Evolutionary conservation across 2,329 filamentous ascomycete genomes (phyloP), one percentile per base, ranked within the genome.

Genomic region (Amylocarpus encephaloides): DNA sequence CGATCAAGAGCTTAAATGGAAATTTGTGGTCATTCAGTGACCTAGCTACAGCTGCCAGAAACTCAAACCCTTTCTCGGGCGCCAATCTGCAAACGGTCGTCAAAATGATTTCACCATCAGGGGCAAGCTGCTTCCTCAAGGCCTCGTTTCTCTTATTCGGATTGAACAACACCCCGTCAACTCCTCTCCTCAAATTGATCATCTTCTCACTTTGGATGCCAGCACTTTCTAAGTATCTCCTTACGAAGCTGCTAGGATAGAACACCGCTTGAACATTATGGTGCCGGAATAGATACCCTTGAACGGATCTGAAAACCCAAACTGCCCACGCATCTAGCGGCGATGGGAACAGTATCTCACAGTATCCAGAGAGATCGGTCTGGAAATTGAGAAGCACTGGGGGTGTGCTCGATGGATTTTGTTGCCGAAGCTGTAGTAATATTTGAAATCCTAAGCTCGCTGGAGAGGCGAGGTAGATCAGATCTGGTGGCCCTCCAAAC

Each of bases 361-460:
- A 83, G 64, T 87, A 88, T 1, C 82, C 82, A 0, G 81, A 79
- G 9, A 88, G 69, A 62, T 87, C 83, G 1, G 83, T 88, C 65
- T 87, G 83, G 57, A 86, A 87, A 64, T 86, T 88, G 63, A 83
- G 77, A 39, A 86, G 71, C 1, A 85, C 70, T 2, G 78, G 78
- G 1, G 82, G 75, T 38, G 80, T 79, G 7, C 71, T 70, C 30
- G 76, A 69, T 18, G 64, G 65, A 12, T 72, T 69, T 48, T 85
- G 73, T 57, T 85, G 82, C 40, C 80, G 75, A 45, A 85, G 68
- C 63, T 86, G 82, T n/a, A 86, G 70, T 67, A 87, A 74, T 48
- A 86, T 78, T 56, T 87, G 83, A 59, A 87, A 87, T 3, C 84
- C 83, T 2, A 86, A 69, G 5, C 80, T 84, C 1, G 83, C 84